Conservation (phyloP, 2,329 filamentous ascomycete genomes). For the Pseudogymnoascus sp. region DNA sequence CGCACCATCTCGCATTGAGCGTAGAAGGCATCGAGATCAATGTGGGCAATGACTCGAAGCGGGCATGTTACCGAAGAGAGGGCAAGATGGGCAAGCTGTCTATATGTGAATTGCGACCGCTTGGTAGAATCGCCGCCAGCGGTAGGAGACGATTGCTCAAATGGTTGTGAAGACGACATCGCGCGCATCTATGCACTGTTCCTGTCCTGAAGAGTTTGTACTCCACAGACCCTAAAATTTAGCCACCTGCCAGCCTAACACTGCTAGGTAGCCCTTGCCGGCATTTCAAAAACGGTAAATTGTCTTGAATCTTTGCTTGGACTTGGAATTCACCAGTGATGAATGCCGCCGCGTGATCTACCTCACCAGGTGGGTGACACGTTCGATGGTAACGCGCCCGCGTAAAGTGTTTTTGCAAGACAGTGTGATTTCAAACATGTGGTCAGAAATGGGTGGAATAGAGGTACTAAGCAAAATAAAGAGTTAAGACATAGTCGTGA, state of each 20-base stretch:
- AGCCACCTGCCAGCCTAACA: background rate
- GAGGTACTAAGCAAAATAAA: background rate
- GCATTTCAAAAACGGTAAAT: background rate
- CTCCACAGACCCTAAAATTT: background rate
- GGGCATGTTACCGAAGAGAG: conserved; percentile 67
- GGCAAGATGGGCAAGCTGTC: conserved; percentile 70
- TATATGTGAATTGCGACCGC: conserved; percentile 73
- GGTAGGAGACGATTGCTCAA: conserved; percentile 41
- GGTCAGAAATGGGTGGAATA: background rate
- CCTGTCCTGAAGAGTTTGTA: background rate
- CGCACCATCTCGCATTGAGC: conserved; percentile 93
- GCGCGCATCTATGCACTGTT: background rate
- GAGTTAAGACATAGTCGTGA: background rate
- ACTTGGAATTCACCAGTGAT: background rate
- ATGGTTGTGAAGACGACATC: conserved; percentile 44
- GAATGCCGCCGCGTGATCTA: background rate
- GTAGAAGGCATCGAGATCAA: conserved; percentile 97
- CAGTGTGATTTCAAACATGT: background rate
- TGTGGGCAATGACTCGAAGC: conserved; percentile 79
- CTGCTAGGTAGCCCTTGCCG: background rate
- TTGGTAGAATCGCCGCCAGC: conserved; percentile 22
- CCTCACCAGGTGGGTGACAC: background rate
- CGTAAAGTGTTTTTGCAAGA: background rate
- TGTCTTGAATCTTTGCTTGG: background rate
- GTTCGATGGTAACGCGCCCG: background rate